phyloP scores from a whole-genome alignment of 805 yeast genomes.

The Wickerhamomyces subpelliculosus region DNA sequence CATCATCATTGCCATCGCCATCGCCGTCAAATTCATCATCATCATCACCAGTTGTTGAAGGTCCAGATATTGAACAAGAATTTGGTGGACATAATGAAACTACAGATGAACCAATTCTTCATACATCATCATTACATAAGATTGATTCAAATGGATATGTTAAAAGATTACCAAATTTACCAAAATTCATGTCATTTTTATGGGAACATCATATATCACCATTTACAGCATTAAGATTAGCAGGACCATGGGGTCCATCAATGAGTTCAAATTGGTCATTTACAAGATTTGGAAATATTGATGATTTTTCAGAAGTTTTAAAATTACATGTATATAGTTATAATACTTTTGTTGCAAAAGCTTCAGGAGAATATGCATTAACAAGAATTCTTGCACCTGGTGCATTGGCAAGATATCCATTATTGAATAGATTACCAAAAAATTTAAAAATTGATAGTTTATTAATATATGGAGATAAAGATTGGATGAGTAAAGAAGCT shows the following conservation, averaged over 20 bases:
- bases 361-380: slow-evolving; percentile 60
- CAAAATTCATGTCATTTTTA: slow-evolving; percentile 30
- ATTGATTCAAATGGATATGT: slow-evolving; percentile 27
- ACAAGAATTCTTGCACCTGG: slow-evolving; percentile 56
- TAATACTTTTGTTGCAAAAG: slow-evolving; percentile 42
- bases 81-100: slow-evolving; percentile 14
- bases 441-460: slow-evolving; percentile 25
- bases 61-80: slow-evolving; percentile 29
- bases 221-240: slow-evolving; percentile 38
- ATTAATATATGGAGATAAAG: slow-evolving; percentile 62
- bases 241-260: slow-evolving; percentile 50
- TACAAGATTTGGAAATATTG: slow-evolving; percentile 32
- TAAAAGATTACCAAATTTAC: slow-evolving; percentile 26
- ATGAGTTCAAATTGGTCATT: slow-evolving; percentile 49
- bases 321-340: slow-evolving; percentile 49
- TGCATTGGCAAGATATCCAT: slow-evolving; percentile 49
- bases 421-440: slow-evolving; percentile 43
- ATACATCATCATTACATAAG: slow-evolving; percentile 17
- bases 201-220: slow-evolving; percentile 56
- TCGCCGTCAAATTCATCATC: not conserved
- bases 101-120: slow-evolving; percentile 12
- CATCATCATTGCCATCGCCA: too few relatives aligned
- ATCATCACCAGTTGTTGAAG: slow-evolving; percentile 8
- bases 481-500: slow-evolving; percentile 65
- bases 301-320: slow-evolving; percentile 24